Percentiles rank a stretch among this genome's conserved stretches.
These are phyloP conservation scores for Fusarium pseudonygamai DNA, from an alignment of 2,329 filamentous ascomycete species.

Conservation along the genomic window DNA sequence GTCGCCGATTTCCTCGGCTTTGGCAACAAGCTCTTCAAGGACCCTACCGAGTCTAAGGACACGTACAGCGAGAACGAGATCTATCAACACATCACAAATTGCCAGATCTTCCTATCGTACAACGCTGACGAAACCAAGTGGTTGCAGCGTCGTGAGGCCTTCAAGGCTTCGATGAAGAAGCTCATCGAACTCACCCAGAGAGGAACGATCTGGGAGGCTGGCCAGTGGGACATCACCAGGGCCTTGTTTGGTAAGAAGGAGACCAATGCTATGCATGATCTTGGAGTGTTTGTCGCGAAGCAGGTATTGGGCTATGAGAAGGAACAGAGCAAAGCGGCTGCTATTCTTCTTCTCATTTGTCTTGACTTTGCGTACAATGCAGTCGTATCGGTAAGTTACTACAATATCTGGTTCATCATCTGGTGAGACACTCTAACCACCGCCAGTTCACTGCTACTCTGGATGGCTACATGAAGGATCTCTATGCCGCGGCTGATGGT, in stretches of 20 bases:
- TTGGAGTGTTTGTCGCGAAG: background rate
- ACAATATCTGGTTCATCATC: fast-evolving
- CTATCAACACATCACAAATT: constrained; percentile 42
- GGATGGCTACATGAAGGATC: constrained; percentile 3
- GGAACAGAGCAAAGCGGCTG: background rate
- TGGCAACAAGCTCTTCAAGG: constrained; percentile 6
- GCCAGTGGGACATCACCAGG: background rate
- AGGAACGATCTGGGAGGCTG: constrained; percentile 28
- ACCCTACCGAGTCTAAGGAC: background rate
- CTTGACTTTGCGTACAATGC: constrained; percentile 7
- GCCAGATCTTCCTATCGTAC: constrained; percentile 37
- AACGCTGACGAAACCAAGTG: constrained; percentile 39
- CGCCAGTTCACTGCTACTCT: background rate
- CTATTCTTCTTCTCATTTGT: constrained; percentile 1
- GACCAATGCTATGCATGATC: background rate
- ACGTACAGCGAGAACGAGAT: constrained; percentile 35
- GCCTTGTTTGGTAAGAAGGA: background rate
- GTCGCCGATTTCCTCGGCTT: constrained; percentile 40
- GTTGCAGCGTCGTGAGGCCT: constrained; percentile 31
- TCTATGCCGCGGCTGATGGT: background rate
- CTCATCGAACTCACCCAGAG: constrained; percentile 16
- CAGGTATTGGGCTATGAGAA: background rate
- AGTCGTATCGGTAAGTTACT: background rate
- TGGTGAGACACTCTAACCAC: background rate
- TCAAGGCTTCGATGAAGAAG: constrained; percentile 28